phyloP scores from a whole-genome alignment of 169 alveolate species.

The Plasmodium sp. region DNA sequence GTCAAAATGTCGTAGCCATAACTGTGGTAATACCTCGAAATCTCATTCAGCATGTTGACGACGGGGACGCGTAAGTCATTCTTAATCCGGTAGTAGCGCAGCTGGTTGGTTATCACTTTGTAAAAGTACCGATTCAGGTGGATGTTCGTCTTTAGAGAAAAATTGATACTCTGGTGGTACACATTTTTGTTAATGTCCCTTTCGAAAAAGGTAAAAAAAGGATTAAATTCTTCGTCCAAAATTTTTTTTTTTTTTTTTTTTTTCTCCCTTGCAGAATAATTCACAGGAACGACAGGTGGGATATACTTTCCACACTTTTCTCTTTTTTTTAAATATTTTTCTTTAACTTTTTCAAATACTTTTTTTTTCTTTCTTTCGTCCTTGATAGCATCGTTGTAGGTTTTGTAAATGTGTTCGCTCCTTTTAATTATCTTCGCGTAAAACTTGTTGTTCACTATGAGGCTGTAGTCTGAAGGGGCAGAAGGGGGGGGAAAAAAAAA shows the following conservation, averaged over 20 bases:
- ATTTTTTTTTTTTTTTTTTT: slow-evolving; percentile 7
- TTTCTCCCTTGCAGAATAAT: background rate
- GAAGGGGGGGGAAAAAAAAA: background rate
- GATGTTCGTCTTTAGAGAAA: slow-evolving; percentile 51
- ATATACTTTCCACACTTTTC: background rate
- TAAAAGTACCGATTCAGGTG: slow-evolving; percentile 53
- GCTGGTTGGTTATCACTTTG: slow-evolving; percentile 48
- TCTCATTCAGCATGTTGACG: slow-evolving; percentile 34
- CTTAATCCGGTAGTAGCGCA: slow-evolving; percentile 35
- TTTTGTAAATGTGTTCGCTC: slow-evolving; percentile 37
- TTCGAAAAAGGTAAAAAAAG: slow-evolving; percentile 68
- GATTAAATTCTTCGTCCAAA: slow-evolving; percentile 37
- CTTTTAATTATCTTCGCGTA: slow-evolving; percentile 50
- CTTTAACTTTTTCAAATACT: slow-evolving; percentile 28
- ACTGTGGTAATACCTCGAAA: slow-evolving; percentile 41
- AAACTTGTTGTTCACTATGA: slow-evolving; percentile 50
- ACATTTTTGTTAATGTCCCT: slow-evolving; percentile 41
- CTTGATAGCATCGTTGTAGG: slow-evolving; percentile 13
- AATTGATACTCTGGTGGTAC: slow-evolving; percentile 46
- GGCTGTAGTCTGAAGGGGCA: slow-evolving; percentile 36
- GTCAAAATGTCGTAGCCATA: slow-evolving; percentile 61
- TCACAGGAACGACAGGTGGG: background rate
- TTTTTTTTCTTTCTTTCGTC: slow-evolving; percentile 36
- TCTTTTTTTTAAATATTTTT: slow-evolving; percentile 30
- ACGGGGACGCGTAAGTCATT: slow-evolving; percentile 17